phyloP scores from a whole-genome alignment of 495 filamentous ascomycete genomes.

The Coniosporium apollinis region DNA sequence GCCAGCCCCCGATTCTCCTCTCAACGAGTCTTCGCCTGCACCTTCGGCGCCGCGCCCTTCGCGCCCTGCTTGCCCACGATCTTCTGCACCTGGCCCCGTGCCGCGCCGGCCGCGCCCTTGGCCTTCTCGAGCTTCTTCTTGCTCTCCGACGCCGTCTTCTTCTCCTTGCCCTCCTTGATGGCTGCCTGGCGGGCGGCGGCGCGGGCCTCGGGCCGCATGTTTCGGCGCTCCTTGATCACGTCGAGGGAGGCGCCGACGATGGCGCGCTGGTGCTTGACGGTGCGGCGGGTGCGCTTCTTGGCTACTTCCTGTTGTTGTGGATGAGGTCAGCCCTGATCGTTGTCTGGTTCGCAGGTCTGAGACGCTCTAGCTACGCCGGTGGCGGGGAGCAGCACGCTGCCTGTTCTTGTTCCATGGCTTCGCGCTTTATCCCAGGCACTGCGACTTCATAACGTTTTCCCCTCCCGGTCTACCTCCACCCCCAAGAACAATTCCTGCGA shows the following conservation, averaged over 20 bases:
- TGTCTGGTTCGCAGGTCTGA: too few species aligned
- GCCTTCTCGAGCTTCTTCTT: conserved; percentile 99
- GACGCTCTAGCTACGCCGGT: too few species aligned
- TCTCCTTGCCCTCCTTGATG: conserved; percentile 93
- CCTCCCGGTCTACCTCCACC: too few species aligned
- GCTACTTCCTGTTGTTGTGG: conserved; percentile 64
- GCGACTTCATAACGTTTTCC: too few species aligned
- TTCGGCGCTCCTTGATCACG: conserved; percentile 97
- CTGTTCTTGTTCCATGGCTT: too few species aligned
- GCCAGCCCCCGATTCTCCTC: too few species aligned
- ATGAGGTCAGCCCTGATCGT: background rate
- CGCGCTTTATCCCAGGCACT: too few species aligned
- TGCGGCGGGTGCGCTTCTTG: conserved; percentile 98
- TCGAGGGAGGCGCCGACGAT: conserved; percentile 99
- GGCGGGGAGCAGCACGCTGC: too few species aligned
- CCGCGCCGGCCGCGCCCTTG: conserved; percentile 59
- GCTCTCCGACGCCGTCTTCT: conserved; percentile 70
- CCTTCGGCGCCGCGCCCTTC: conserved; percentile 78
- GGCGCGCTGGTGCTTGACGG: conserved; percentile 95
- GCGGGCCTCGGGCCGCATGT: conserved; percentile 84
- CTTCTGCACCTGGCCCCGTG: conserved; percentile 58
- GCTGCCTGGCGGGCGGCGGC: conserved; percentile 76
- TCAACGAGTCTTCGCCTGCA: conserved; percentile 80
- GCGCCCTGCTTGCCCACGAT: conserved; percentile 93
- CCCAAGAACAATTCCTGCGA: too few species aligned